Base-by-base conservation (phyloP, 2,329 filamentous ascomycete genomes). In the Rutstroemia sp. region DNA sequence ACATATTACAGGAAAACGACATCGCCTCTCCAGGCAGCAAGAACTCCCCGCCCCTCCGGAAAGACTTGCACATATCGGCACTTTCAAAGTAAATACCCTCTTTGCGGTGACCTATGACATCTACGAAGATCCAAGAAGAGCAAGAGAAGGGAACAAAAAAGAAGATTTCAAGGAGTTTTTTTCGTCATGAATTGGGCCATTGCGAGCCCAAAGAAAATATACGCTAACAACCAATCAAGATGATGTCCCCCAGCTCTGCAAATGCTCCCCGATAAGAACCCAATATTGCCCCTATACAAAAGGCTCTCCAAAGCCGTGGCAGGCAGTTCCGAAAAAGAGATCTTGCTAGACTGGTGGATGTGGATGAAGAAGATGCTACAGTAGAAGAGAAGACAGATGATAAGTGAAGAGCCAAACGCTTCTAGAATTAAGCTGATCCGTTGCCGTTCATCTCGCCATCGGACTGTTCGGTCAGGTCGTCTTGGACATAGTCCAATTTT, bases 401-500 rank as follows among this genome's bases (percentile, higher is more conserved):
- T 19, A 46, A 34, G 44, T 57, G 42, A 41, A 21, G 27, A 34
- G 30, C n/a, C 10, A 58, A 46, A 30, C 42, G 14, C 10, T 16
- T 53, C 42, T 19, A 44, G 50, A 41, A 48, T 65, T 58, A 69
- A 51, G 61, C 60, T 53, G 44, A 47, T 12, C 44, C 19, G 16
- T 69, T 68, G 17, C 64, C 66, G 46, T 69, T 68, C 34, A 65
- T 44, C 54, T 69, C 67, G 56, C 59, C 62, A 47, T 69, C 67
- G n/a, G 62, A 63, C 14, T 77, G 75, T 48, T 78, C 76, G 54
- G 75, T 75, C 50, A 71, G 71, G 49, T 83, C 77, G 58, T 79
- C 61, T 54, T 65, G 63, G 17, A 68, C 69, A 59, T 75, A 83
- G 49, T 90, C 88, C 60, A 88, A 74, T 75, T 89, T 92, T 74